Evolutionary conservation across 257 asterid species (phyloP).

Genomic region (Phtheirospermum japonicum): DNA sequence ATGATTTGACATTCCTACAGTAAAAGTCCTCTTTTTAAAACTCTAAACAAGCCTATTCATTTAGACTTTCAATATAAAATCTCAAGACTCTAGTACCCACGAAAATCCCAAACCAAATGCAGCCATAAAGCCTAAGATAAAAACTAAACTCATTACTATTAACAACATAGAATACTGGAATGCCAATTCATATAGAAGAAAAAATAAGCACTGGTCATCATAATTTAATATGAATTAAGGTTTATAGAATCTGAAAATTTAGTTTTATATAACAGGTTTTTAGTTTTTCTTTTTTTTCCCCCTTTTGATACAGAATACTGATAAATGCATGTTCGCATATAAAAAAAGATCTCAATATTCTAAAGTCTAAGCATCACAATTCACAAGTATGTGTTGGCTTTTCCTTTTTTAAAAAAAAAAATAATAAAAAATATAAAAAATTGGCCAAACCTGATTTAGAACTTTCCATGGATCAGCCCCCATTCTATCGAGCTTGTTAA

Average conservation of each 20-base stretch:
- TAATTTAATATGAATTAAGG: too few species aligned
- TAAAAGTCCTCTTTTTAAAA: too few species aligned
- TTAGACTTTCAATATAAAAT: too few species aligned
- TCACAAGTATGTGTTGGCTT: neutral
- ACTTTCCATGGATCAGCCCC: slow-evolving; percentile 99
- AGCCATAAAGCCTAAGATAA: slow-evolving; percentile 1
- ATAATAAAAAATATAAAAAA: neutral
- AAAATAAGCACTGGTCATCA: neutral
- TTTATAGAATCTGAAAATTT: neutral
- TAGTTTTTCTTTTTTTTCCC: neutral
- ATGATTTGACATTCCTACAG: too few species aligned
- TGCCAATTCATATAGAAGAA: slow-evolving; percentile 9
- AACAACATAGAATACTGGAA: slow-evolving; percentile 7
- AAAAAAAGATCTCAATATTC: slow-evolving; percentile 4
- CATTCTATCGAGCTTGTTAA: slow-evolving; percentile 96
- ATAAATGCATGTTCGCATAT: neutral
- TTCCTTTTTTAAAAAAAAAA: too few species aligned
- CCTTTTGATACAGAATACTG: neutral
- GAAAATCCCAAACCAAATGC: too few species aligned
- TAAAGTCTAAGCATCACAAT: neutral
- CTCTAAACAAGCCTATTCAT: too few species aligned
- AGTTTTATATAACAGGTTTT: slow-evolving; percentile 4
- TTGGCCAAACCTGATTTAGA: slow-evolving; percentile 72
- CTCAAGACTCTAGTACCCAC: too few species aligned
- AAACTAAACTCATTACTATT: slow-evolving; percentile 16